Conservation (phyloP, 2,329 filamentous ascomycete species). For the Clonostachys chloroleuca region DNA sequence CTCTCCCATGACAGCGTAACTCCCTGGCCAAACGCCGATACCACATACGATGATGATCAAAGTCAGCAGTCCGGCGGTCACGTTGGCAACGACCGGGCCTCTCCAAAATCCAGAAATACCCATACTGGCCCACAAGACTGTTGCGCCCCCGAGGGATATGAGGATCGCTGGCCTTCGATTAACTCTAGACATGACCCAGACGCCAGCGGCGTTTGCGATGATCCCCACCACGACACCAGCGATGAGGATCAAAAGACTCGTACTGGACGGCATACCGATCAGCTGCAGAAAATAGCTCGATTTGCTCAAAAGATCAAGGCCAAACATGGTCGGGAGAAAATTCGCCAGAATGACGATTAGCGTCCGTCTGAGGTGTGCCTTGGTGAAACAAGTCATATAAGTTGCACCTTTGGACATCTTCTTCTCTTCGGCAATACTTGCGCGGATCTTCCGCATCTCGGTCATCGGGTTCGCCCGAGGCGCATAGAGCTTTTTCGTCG, state of each 20-base stretch:
- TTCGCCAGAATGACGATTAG: slow-evolving; percentile 34
- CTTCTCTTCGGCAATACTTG: slow-evolving; percentile 33
- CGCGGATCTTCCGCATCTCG: slow-evolving; percentile 7
- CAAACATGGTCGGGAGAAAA: slow-evolving; percentile 36
- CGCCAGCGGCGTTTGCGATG: slow-evolving; percentile 32
- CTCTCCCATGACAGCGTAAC: slow-evolving; percentile 30
- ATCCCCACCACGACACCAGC: slow-evolving; percentile 37
- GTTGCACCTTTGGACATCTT: slow-evolving; percentile 29
- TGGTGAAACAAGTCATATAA: slow-evolving; percentile 38
- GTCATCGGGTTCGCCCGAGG: slow-evolving; percentile 4
- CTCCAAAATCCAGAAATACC: slow-evolving; percentile 33
- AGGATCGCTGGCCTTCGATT: slow-evolving; percentile 34
- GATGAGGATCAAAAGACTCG: slow-evolving; percentile 36
- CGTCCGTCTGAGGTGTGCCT: slow-evolving; percentile 32
- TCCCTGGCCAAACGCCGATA: slow-evolving; percentile 33
- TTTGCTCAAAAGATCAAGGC: slow-evolving; percentile 34
- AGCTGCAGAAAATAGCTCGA: slow-evolving; percentile 32
- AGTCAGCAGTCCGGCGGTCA: not conserved
- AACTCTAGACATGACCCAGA: slow-evolving; percentile 34
- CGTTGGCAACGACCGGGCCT: not conserved
- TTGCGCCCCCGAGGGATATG: slow-evolving; percentile 19
- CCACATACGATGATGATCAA: slow-evolving; percentile 28
- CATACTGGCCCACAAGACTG: slow-evolving; percentile 35
- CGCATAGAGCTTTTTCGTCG: slow-evolving; percentile 38
- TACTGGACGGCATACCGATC: slow-evolving; percentile 19